Percentiles rank a stretch among this genome's conserved stretches.
phyloP scores from a whole-genome alignment of 2,329 filamentous ascomycete genomes.

The Westerdykella ornata region DNA sequence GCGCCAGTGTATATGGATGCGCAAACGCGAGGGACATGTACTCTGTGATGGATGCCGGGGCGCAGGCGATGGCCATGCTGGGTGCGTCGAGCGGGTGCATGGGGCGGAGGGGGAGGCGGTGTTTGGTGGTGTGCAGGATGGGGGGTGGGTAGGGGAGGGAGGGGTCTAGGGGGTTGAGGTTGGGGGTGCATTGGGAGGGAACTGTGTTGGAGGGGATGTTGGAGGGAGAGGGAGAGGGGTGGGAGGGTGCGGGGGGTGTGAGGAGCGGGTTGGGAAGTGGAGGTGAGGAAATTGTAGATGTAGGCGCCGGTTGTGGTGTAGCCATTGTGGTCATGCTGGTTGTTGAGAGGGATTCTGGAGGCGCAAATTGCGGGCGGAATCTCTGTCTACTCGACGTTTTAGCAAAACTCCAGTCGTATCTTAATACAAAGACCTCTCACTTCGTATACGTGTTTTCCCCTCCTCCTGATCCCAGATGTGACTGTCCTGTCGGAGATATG shows the following conservation, averaged over 20 bases:
- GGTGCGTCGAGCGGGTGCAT: slow-evolving; percentile 29
- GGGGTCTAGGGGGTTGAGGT: background rate
- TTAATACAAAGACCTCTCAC: no score
- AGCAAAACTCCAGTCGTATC: no score
- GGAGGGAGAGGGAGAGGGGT: background rate
- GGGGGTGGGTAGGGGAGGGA: slow-evolving; percentile 20
- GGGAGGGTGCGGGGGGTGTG: background rate
- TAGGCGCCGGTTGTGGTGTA: no score
- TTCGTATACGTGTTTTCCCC: no score
- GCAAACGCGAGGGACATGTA: slow-evolving; percentile 38
- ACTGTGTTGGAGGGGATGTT: background rate
- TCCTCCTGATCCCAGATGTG: no score
- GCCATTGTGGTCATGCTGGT: no score
- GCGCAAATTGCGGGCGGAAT: no score
- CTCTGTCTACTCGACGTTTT: no score
- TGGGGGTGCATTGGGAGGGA: background rate
- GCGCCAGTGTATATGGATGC: slow-evolving; percentile 33
- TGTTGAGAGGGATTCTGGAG: no score
- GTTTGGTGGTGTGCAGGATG: slow-evolving; percentile 20
- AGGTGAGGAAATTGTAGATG: no score
- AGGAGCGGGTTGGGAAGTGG: background rate
- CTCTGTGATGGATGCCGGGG: slow-evolving; percentile 28
- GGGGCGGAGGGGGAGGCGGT: slow-evolving; percentile 24
- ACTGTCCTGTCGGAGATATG: no score
- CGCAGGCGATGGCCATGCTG: slow-evolving; percentile 19